A percentile compares a stretch with the other conserved stretches of the same genome.
Evolutionary conservation across 1,284 basidiomycete species (phyloP).

Genomic region (Albatrellus sp.): DNA sequence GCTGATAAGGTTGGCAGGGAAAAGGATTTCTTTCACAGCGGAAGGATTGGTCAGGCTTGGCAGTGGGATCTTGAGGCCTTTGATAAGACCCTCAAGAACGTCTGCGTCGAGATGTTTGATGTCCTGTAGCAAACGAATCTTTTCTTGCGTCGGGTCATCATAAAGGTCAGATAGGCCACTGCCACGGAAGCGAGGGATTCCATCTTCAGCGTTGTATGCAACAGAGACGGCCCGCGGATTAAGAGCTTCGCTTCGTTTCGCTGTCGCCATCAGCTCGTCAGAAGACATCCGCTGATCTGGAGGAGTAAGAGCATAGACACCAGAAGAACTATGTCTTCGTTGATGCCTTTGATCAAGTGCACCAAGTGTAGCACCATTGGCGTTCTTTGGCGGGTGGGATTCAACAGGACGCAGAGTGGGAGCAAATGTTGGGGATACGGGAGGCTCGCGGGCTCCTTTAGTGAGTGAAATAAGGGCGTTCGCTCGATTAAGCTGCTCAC

Average conservation of each 20-base stretch:
- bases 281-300: slow-evolving; percentile 57
- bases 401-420: slow-evolving; percentile 44
- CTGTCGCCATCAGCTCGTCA: slow-evolving; percentile 70
- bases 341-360: slow-evolving; percentile 43
- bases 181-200: slow-evolving; percentile 51
- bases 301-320: slow-evolving; percentile 55
- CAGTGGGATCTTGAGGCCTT: slow-evolving; percentile 86
- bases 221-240: slow-evolving; percentile 91
- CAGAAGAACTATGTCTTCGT: slow-evolving; percentile 77
- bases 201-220: slow-evolving; percentile 74
- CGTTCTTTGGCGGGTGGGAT: slow-evolving; percentile 25
- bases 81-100: slow-evolving; percentile 83
- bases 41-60: slow-evolving; percentile 88
- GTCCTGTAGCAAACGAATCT: slow-evolving; percentile 89
- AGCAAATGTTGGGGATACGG: slow-evolving; percentile 75
- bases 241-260: slow-evolving; percentile 60
- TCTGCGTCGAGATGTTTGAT: slow-evolving; percentile 89
- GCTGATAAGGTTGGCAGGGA: slow-evolving; percentile 99
- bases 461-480: slow-evolving; percentile 83
- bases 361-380: slow-evolving; percentile 23
- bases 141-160: slow-evolving; percentile 90
- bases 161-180: slow-evolving; percentile 70
- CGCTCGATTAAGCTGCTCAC: slow-evolving; percentile 91
- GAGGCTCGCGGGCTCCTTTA: slow-evolving; percentile 53
- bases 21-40: slow-evolving; percentile 93